phyloP scores from a whole-genome alignment of 1,284 basidiomycete species.

The Tilletia setariae region DNA sequence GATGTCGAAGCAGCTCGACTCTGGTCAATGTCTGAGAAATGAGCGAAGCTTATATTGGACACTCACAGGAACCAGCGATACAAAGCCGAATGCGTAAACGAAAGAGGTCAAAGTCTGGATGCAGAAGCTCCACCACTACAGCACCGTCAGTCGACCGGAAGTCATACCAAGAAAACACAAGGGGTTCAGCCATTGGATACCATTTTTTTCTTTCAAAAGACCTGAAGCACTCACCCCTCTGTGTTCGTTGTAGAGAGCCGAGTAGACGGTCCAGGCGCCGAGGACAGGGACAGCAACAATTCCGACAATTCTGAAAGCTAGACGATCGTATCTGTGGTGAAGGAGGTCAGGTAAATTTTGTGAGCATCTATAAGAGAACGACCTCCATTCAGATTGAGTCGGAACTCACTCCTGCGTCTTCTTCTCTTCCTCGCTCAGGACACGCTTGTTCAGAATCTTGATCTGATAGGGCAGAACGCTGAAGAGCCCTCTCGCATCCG shows the following conservation, averaged over 20 bases:
- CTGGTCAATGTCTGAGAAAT: not conserved
- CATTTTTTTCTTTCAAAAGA: too few species aligned
- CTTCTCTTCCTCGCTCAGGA: constrained; percentile 87
- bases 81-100: constrained; percentile 95
- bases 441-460: constrained; percentile 83
- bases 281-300: constrained; percentile 80
- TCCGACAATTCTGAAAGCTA: constrained; percentile 86
- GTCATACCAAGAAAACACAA: too few species aligned
- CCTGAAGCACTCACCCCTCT: constrained; percentile 58
- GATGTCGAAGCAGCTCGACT: not conserved
- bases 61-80: constrained; percentile 58
- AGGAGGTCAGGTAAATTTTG: constrained; percentile 42
- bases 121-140: constrained; percentile 90
- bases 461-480: constrained; percentile 70
- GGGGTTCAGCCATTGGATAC: too few species aligned
- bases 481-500: constrained; percentile 57
- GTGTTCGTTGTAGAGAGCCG: constrained; percentile 65
- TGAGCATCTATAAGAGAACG: too few species aligned
- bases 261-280: constrained; percentile 82
- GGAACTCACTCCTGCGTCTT: constrained; percentile 77
- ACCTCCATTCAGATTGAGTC: too few species aligned
- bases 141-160: too few species aligned
- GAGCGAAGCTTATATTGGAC: constrained; percentile 21
- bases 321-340: constrained; percentile 61
- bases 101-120: constrained; percentile 77